Percentiles rank a stretch among this genome's conserved stretches.
These are phyloP conservation scores for Alternaria sp. DNA, from an alignment of 2,329 filamentous ascomycete genomes.

Conservation along the genomic window DNA sequence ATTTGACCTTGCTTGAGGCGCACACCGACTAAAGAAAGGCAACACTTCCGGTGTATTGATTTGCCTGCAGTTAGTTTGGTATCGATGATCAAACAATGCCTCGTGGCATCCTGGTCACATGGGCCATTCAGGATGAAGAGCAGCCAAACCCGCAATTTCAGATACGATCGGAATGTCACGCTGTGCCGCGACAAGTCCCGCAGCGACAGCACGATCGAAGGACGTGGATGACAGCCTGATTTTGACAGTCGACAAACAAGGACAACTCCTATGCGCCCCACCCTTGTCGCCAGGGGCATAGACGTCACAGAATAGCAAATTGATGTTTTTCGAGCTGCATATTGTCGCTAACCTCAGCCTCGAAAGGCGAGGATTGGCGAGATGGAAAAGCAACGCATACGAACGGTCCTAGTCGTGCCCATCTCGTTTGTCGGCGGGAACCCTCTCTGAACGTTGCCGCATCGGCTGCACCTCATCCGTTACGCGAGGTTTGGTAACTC, in stretches of 20 bases:
- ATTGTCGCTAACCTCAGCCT: constrained; percentile 14
- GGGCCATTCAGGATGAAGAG: constrained; percentile 17
- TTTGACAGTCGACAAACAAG: constrained; percentile 15
- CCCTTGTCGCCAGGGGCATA: constrained; percentile 13
- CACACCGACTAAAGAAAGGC: constrained; percentile 13
- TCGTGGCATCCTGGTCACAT: constrained; percentile 16
- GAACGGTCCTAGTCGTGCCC: not conserved
- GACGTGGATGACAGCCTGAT: constrained; percentile 12
- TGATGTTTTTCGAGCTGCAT: constrained; percentile 14
- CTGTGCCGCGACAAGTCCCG: constrained; percentile 16
- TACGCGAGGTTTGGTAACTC: constrained; percentile 23
- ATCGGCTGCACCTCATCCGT: constrained; percentile 27
- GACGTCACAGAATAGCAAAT: constrained; percentile 15
- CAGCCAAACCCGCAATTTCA: constrained; percentile 14
- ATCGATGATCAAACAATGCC: constrained; percentile 17
- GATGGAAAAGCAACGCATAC: constrained; percentile 6
- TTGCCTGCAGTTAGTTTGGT: constrained; percentile 12
- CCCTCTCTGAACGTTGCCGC: constrained; percentile 28
- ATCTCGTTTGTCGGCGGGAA: constrained; percentile 20
- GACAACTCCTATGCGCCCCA: constrained; percentile 2
- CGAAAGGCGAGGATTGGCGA: constrained; percentile 2
- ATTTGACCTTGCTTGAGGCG: constrained; percentile 16
- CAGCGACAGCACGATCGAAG: constrained; percentile 12
- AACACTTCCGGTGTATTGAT: not conserved
- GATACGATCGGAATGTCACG: constrained; percentile 10